These are phyloP conservation scores for Vigna nakashimae DNA, from an alignment of 306 rosid species.

Conservation along the genomic window DNA sequence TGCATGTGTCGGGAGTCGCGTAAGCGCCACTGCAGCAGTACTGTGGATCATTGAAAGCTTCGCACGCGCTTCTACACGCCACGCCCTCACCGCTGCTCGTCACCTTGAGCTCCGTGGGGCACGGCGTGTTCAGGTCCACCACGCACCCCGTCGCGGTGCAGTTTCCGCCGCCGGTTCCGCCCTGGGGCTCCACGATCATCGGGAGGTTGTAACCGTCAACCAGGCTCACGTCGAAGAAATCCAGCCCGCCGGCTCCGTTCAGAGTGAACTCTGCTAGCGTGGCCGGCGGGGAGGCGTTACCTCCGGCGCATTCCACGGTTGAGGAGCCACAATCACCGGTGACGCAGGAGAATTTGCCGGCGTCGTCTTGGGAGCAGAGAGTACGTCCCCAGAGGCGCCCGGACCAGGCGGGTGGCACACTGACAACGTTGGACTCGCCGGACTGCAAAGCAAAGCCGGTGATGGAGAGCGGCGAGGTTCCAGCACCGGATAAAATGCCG, in stretches of 20 bases:
- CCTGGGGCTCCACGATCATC: conserved; percentile 62
- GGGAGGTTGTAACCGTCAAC: conserved; percentile 94
- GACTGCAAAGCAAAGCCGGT: conserved; percentile 74
- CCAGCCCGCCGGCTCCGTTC: conserved; percentile 72
- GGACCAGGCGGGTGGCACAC: conserved; percentile 72
- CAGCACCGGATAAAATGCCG: conserved; percentile 75
- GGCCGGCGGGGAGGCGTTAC: conserved; percentile 68
- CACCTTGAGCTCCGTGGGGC: conserved; percentile 74
- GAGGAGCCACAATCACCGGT: conserved; percentile 88
- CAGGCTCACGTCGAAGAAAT: conserved; percentile 90
- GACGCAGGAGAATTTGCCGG: conserved; percentile 70
- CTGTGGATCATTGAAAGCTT: conserved; percentile 77
- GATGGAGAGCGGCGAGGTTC: conserved; percentile 63
- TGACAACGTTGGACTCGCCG: conserved; percentile 54
- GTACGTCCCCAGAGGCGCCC: conserved; percentile 94
- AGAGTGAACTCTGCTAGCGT: conserved; percentile 79
- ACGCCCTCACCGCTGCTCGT: conserved; percentile 52
- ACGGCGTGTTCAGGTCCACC: conserved; percentile 66
- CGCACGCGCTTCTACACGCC: conserved; percentile 94
- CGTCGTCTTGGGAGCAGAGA: conserved; percentile 57
- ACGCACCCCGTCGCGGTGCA: conserved; percentile 77
- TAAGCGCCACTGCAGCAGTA: conserved; percentile 89
- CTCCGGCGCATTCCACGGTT: conserved; percentile 60
- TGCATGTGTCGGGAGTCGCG: conserved; percentile 67
- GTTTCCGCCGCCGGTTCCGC: conserved; percentile 60